Evolutionary conservation across 768 basidiomycete species (phyloP).

Genomic region (Termitomyces sp.): DNA sequence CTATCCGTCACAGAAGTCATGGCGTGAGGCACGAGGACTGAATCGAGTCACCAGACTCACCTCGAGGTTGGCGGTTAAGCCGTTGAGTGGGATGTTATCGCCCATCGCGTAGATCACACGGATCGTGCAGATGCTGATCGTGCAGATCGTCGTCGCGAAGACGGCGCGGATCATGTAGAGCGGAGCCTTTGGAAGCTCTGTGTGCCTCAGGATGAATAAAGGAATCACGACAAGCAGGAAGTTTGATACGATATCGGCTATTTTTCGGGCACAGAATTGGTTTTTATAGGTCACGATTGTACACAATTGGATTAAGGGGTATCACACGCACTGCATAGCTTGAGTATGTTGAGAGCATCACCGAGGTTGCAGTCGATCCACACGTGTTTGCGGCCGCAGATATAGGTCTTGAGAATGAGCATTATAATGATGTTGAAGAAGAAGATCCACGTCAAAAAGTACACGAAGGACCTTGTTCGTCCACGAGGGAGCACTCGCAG

Average conservation of each 20-base stretch:
- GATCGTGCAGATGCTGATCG: constrained; percentile 9
- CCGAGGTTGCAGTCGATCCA: constrained; percentile 13
- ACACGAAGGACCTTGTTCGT: constrained; percentile 4
- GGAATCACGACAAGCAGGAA: constrained; percentile 6
- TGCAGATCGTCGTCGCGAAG: constrained; percentile 13
- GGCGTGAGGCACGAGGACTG: background rate
- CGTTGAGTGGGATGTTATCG: constrained; percentile 3
- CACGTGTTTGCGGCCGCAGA: constrained; percentile 6
- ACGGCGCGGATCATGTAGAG: constrained; percentile 14
- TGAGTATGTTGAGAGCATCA: constrained; percentile 5
- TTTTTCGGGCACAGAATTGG: background rate
- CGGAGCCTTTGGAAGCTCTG: constrained; percentile 6
- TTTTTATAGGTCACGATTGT: background rate
- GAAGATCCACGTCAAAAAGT: constrained; percentile 1
- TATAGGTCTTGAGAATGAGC: constrained; percentile 11
- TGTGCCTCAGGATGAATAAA: constrained; percentile 7
- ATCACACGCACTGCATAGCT: constrained; percentile 9
- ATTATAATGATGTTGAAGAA: constrained; percentile 5
- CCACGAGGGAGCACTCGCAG: constrained; percentile 11
- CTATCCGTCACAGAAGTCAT: background rate
- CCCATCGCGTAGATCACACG: constrained; percentile 11
- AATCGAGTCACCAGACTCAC: constrained; percentile 5
- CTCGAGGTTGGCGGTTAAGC: constrained; percentile 15
- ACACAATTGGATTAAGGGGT: background rate
- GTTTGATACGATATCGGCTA: constrained; percentile 14